Evolutionary conservation across 208 protist species (phyloP), one percentile per base, ranked within the genome.

Genomic region (Leishmania braziliensis): DNA sequence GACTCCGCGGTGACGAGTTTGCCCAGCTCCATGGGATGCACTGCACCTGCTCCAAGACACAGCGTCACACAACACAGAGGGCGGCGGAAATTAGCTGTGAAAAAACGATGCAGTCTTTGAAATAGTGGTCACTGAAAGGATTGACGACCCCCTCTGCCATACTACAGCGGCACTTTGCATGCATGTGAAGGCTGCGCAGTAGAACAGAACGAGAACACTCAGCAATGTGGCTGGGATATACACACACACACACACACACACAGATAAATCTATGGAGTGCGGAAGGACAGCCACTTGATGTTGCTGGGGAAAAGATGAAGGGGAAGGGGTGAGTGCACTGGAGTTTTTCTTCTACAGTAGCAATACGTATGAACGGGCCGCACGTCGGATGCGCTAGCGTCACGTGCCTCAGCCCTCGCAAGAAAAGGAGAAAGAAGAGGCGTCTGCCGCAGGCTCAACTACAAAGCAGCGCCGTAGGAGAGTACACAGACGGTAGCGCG

Each of bases 21-120:
- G 23, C 88, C 87, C 36, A 92, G 50, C 68, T 92, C 86, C 89
- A 92, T 91, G 8, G n/a, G 23, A 0, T 68, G 51, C 53, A 10
- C 33, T 50, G 46, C 46, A 14, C n/a, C 72, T 46, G 9, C 72
- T 6, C n/a, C 51, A 43, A 72, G 18, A 29, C 68, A 10, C 68
- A 20, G 16, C 33, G 33, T 18, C 16, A 62, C 16, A 62, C 23
- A 20, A 23, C 10, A 14, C 23, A 46, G 5, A 20, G 69, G 14
- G 5, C 48, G 5, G 46, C 0, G 2, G n/a, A 14, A 33, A 16
- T 6, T 0, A 20, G 46, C 10, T 6, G 46, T 10, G 8, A 23
- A 23, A 51, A 26, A 29, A 6, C 2, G 46, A 29, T 18, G 23
- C 16, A 20, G 69, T 54, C 4, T 29, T 4, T 29, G 2, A 73